Evolutionary conservation across 805 yeast genomes (phyloP).

Genomic region (Ogataea paraovalis): DNA sequence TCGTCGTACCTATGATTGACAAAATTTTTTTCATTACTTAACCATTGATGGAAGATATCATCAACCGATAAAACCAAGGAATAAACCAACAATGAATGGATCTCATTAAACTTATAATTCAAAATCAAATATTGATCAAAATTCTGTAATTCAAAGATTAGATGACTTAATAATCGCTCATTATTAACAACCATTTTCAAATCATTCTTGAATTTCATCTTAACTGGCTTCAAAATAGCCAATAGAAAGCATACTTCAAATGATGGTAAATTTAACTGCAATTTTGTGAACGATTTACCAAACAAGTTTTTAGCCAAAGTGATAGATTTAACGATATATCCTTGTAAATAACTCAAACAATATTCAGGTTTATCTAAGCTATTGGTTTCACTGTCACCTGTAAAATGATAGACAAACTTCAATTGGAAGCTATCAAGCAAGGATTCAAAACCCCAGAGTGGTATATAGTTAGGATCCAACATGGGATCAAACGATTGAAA

Average conservation of each 20-base stretch:
- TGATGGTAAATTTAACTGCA: conserved; percentile 3
- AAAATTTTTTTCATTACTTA: conserved; percentile 47
- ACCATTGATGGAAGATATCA: conserved; percentile 42
- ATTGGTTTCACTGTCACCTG: conserved; percentile 54
- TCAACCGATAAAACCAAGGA: conserved; percentile 27
- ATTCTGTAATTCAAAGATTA: conserved; percentile 51
- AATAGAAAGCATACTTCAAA: conserved; percentile 39
- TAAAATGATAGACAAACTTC: conserved; percentile 61
- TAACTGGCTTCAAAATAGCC: conserved; percentile 43
- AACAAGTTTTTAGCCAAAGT: conserved; percentile 29
- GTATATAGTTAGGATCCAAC: not conserved
- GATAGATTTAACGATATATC: conserved; percentile 33
- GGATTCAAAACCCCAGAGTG: conserved; percentile 44
- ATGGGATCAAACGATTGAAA: conserved; percentile 32
- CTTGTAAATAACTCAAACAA: conserved; percentile 50
- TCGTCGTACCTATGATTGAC: conserved; percentile 51
- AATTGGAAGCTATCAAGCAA: conserved; percentile 42
- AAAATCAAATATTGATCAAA: conserved; percentile 51
- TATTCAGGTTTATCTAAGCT: conserved; percentile 69
- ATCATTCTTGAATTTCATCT: conserved; percentile 37
- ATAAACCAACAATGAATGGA: conserved; percentile 24
- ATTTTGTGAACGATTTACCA: conserved; percentile 24
- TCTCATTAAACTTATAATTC: conserved; percentile 32
- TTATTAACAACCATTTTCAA: conserved; percentile 24
- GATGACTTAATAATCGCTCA: conserved; percentile 52